These are phyloP conservation scores for Coccomyxa sp. DNA, from an alignment of 139 green algal species.

Conservation along the genomic window DNA sequence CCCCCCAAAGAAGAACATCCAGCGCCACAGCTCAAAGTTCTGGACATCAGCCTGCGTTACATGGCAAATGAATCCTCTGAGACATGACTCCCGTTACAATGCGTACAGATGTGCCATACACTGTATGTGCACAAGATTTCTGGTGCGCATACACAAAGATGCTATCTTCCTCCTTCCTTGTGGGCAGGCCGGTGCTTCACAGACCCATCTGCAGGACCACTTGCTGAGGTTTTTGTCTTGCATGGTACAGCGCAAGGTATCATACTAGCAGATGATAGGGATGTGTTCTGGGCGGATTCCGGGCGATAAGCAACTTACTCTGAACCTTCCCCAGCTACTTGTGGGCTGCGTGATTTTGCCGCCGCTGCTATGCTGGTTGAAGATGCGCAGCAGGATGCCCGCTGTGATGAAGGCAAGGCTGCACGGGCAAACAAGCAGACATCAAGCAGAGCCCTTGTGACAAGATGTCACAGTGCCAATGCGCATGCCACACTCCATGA, in stretches of 20 bases:
- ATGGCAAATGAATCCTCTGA: background rate
- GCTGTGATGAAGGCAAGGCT: background rate
- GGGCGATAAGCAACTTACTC: background rate
- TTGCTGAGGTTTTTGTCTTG: background rate
- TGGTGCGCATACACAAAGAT: background rate
- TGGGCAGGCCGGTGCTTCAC: background rate
- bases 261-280: background rate
- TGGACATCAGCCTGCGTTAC: background rate
- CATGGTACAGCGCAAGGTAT: background rate
- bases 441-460: too few species aligned
- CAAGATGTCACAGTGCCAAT: too few species aligned
- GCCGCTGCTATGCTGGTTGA: background rate
- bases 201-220: background rate
- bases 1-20: conserved; percentile 13
- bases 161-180: background rate
- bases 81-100: background rate
- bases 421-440: background rate
- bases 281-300: background rate
- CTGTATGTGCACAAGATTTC: background rate
- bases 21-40: conserved; percentile 12
- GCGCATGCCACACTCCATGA: too few species aligned
- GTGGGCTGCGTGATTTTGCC: background rate
- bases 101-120: background rate
- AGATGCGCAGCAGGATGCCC: background rate
- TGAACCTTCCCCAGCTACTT: background rate